Percentiles rank a stretch among this genome's conserved stretches.
Conservation (phyloP, 176 grass and related monocot species). For the Ensete ventricosum region DNA sequence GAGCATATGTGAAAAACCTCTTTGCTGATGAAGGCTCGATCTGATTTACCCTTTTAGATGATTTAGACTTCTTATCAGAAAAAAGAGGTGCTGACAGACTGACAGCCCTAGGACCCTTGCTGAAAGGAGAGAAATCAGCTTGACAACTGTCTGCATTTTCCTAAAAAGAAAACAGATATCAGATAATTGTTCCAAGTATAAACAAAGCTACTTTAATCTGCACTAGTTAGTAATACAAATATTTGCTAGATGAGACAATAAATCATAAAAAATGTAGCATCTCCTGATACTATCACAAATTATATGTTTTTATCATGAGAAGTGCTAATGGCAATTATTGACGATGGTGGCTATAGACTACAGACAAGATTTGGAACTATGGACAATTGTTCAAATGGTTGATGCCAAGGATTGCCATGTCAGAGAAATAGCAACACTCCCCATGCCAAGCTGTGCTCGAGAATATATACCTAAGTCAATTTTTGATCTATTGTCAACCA, state of each 20-base stretch:
- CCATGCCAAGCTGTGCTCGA: no score
- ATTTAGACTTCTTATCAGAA: conserved; percentile 46
- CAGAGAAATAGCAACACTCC: no score
- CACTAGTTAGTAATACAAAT: not conserved
- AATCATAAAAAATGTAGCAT: not conserved
- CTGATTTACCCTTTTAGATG: conserved; percentile 56
- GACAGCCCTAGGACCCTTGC: conserved; percentile 28
- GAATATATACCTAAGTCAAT: no score
- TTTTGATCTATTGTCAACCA: no score
- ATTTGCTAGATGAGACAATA: not conserved
- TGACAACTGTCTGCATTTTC: conserved; percentile 48
- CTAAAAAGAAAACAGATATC: conserved; percentile 21
- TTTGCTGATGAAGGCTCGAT: conserved; percentile 51
- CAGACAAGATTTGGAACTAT: no score
- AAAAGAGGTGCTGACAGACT: conserved; percentile 84
- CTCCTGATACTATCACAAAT: no score
- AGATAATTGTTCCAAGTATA: not conserved
- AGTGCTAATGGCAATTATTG: no score
- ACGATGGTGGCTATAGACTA: no score
- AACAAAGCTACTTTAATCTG: not conserved
- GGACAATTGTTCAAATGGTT: no score
- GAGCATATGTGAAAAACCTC: conserved; percentile 71
- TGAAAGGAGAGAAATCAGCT: conserved; percentile 36
- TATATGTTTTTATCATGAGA: no score
- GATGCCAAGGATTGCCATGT: no score